Percentiles rank a stretch among this genome's conserved stretches.
phyloP scores from a whole-genome alignment of 208 protist genomes.

The Leishmania amazonensis region DNA sequence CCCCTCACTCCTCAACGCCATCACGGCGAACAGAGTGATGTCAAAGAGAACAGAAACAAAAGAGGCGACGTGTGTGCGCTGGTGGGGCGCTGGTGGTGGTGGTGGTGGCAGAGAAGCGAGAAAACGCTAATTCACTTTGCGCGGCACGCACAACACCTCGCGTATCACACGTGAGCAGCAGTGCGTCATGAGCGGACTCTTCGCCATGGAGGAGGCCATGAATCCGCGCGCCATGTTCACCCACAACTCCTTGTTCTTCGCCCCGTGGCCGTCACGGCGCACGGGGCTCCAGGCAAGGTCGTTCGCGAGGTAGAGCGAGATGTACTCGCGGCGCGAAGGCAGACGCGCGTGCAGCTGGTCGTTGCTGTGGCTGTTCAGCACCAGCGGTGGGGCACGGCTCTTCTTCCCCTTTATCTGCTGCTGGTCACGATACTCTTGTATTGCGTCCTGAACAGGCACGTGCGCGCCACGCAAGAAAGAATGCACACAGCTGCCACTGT shows the following conservation, averaged over 20 bases:
- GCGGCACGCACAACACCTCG: conserved; percentile 51
- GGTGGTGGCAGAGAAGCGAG: neutral
- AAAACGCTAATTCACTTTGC: neutral
- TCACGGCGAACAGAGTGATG: too few species aligned
- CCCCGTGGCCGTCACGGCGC: conserved; percentile 27
- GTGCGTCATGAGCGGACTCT: conserved; percentile 52
- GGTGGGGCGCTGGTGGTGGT: too few species aligned
- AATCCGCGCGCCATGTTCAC: conserved; percentile 53
- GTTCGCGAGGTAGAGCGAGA: conserved; percentile 55
- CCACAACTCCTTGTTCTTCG: conserved; percentile 48
- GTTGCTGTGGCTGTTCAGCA: neutral
- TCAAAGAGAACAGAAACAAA: too few species aligned
- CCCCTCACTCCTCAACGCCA: too few species aligned
- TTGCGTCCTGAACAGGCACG: conserved; percentile 15
- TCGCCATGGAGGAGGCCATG: conserved; percentile 40
- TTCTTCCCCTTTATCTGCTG: neutral
- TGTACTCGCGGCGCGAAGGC: conserved; percentile 58
- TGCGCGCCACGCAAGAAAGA: neutral
- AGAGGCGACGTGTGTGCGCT: too few species aligned
- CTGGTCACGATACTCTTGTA: conserved; percentile 5
- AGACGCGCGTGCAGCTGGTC: conserved; percentile 19
- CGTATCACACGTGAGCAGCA: conserved; percentile 59
- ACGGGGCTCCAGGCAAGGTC: conserved; percentile 51
- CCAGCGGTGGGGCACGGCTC: neutral
- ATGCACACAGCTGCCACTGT: neutral